Conservation (phyloP, 768 basidiomycete genomes). For the Boletus tomentosulus region DNA sequence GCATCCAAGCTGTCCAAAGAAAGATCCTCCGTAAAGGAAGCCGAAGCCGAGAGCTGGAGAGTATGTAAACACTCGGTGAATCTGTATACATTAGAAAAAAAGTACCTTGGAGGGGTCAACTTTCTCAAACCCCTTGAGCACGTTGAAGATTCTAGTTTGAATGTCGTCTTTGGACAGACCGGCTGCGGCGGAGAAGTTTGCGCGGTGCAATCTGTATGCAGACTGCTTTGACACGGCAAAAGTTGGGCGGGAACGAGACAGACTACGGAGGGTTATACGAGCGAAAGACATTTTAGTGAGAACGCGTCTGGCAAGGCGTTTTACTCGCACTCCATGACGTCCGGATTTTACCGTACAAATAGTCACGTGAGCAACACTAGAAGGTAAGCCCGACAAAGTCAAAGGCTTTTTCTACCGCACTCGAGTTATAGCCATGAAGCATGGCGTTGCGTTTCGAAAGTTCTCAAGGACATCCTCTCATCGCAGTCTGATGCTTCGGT, state of each 20-base stretch:
- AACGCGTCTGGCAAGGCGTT: slow-evolving; percentile 12
- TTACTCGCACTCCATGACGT: not conserved
- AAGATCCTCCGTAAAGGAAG: slow-evolving; percentile 52
- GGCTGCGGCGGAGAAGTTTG: slow-evolving; percentile 28
- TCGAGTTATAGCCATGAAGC: slow-evolving; percentile 66
- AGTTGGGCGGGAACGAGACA: slow-evolving; percentile 26
- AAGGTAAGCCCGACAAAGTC: not conserved
- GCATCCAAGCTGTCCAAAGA: slow-evolving; percentile 88
- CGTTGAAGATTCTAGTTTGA: slow-evolving; percentile 23
- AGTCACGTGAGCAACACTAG: not conserved
- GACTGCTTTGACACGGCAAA: slow-evolving; percentile 28
- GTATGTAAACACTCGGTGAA: slow-evolving; percentile 21
- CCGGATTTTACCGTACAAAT: slow-evolving; percentile 26
- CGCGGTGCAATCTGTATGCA: slow-evolving; percentile 28
- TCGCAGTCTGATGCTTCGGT: slow-evolving; percentile 91
- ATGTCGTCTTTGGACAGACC: slow-evolving; percentile 22
- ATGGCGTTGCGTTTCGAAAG: slow-evolving; percentile 90
- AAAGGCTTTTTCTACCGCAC: not conserved
- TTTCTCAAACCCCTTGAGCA: slow-evolving; percentile 32
- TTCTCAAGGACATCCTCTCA: slow-evolving; percentile 90
- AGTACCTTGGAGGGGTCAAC: slow-evolving; percentile 27
- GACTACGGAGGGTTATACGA: slow-evolving; percentile 30
- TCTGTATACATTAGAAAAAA: not conserved
- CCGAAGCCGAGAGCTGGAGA: slow-evolving; percentile 57
- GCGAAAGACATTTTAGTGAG: slow-evolving; percentile 33